These are phyloP conservation scores for Teunomyces stri DNA, from an alignment of 805 yeast genomes.

Conservation along the genomic window DNA sequence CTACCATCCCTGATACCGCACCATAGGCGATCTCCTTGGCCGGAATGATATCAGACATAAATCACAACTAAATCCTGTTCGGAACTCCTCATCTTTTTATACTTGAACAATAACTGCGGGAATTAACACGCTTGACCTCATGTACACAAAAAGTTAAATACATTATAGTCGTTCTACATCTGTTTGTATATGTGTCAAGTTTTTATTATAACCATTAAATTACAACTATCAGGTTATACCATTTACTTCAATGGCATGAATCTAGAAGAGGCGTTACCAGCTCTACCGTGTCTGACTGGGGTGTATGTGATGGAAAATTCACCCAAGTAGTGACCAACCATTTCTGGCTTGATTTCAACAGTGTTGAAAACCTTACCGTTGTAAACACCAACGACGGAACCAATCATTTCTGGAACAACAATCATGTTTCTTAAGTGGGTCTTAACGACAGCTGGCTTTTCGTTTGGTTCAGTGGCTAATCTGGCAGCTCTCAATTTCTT, in stretches of 20 bases:
- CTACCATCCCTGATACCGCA: conserved; percentile 73
- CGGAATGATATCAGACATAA: conserved; percentile 11
- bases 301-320: conserved; percentile 99
- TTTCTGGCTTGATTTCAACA: conserved; percentile 98
- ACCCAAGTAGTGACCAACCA: conserved; percentile 99
- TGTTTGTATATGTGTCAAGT: conserved; percentile 5
- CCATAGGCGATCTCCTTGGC: conserved; percentile 46
- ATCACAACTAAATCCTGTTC: background rate
- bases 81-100: background rate
- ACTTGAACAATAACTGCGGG: background rate
- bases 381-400: conserved; percentile 98
- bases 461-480: conserved; percentile 83
- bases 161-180: background rate
- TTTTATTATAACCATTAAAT: conserved; percentile 14
- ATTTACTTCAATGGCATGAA: conserved; percentile 65
- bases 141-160: background rate
- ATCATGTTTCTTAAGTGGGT: conserved; percentile 99
- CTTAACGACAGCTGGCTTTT: conserved; percentile 97
- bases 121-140: background rate
- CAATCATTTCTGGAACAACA: conserved; percentile 99
- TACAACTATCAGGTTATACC: conserved; percentile 9
- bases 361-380: conserved; percentile 99
- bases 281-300: conserved; percentile 99
- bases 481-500: conserved; percentile 98
- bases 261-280: conserved; percentile 79